A percentile compares a stretch with the other conserved stretches of the same genome.
These are phyloP conservation scores for Trichoderma sp. DNA, from an alignment of 2,329 filamentous ascomycete genomes.

Conservation along the genomic window DNA sequence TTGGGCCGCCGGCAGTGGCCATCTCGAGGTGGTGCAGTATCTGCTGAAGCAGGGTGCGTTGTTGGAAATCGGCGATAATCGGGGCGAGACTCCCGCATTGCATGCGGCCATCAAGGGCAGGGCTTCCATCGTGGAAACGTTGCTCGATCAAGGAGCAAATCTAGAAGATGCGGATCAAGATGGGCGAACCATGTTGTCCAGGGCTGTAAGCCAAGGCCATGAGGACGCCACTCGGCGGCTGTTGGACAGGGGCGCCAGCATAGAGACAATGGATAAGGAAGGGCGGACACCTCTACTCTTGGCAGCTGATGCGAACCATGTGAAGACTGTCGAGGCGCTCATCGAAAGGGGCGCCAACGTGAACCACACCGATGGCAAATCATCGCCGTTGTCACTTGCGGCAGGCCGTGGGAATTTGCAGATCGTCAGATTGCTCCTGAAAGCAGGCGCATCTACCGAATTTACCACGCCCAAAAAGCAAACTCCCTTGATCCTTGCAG, in stretches of 20 bases:
- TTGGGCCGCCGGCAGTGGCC: conserved; percentile 11
- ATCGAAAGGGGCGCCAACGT: conserved; percentile 18
- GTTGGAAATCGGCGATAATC: background rate
- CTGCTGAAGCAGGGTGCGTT: conserved; percentile 7
- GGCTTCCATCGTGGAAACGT: background rate
- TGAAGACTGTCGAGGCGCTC: background rate
- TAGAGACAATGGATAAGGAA: conserved; percentile 14
- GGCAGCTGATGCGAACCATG: background rate
- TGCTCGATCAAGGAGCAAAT: conserved; percentile 8
- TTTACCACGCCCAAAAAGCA: background rate
- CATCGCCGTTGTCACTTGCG: conserved; percentile 10
- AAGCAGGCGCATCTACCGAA: background rate
- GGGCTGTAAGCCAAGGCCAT: conserved; percentile 11
- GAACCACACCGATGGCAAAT: background rate
- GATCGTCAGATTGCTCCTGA: background rate
- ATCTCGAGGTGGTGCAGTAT: background rate
- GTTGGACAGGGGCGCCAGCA: background rate
- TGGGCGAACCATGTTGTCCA: conserved; percentile 18
- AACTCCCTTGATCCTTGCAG: conserved; percentile 7
- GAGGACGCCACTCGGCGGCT: background rate
- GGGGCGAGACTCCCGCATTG: background rate
- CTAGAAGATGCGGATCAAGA: background rate
- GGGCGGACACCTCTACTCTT: conserved; percentile 13
- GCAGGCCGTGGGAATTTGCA: background rate
- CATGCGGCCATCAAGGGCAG: conserved; percentile 19